Evolutionary conservation across 768 basidiomycete genomes (phyloP), one percentile per base, ranked within the genome.

Genomic region (Exidia glandulosa): DNA sequence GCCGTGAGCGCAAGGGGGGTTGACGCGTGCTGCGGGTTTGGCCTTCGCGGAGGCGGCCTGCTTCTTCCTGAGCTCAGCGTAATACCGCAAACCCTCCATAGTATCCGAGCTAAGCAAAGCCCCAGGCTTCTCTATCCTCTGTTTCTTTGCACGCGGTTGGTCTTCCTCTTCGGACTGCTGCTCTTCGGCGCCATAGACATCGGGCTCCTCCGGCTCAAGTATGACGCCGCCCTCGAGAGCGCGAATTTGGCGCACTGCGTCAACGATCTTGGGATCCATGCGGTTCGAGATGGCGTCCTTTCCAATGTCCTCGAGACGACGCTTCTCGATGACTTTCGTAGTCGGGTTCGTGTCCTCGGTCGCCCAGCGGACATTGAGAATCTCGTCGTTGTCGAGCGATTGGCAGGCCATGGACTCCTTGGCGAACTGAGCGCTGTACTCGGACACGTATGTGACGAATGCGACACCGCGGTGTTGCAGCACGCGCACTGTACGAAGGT

Each of bases 321-420:
- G 78, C 67, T 93, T 88, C 72, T 98, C 96, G 0, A 83, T 81
- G 7, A 88, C 84, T 66, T 94, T 94, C 63, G 88, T 85, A 0
- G 83, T 84, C 1, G 95, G 96, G 70, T 99, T 99, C 1, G 96
- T 96, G 70, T 99, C 96, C 69, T 96, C 95, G 0, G 95, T 98
- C 34, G 96, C 96, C 96, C 96, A 99, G 55, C 95, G 87, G 57
- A 98, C 94, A 72, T 99, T 99, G 62, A 98, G 80, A 62, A 97
- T 94, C 68, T 99, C 96, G 70, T 96, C 94, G 66, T 92, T 89
- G 70, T 98, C 96, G 63, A 98, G 79, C 19, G 90, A 94, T 73
- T 99, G 96, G 72, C 94, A 94, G 16, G 95, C 92, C 96, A 99
- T 99, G 1, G 95, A 84, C 71, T 99, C 96, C 70, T 96, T 96